Evolutionary conservation across 345 rosid genomes (phyloP).

Genomic region (Rhizophora apiculata): DNA sequence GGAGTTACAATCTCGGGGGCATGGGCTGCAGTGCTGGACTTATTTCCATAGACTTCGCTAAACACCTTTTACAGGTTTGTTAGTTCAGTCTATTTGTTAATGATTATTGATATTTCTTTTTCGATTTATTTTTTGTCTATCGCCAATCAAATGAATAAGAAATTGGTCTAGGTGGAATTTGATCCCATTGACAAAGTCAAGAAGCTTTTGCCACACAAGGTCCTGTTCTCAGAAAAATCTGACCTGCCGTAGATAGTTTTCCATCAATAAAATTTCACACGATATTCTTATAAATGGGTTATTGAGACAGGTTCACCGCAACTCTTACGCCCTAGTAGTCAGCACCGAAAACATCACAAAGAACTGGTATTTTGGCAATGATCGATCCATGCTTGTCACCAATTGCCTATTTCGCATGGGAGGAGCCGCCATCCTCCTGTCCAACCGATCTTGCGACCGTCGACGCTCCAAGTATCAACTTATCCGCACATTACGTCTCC

Average conservation of each 20-base stretch:
- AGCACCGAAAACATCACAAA: constrained; percentile 25
- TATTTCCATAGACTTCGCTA: constrained; percentile 15
- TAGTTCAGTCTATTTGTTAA: not conserved
- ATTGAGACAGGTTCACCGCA: constrained; percentile 12
- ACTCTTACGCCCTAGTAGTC: constrained; percentile 26
- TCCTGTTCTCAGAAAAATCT: no score
- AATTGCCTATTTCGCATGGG: constrained; percentile 29
- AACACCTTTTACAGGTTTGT: constrained; percentile 14
- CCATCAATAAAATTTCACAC: not conserved
- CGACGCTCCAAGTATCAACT: constrained; percentile 25
- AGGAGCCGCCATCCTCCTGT: constrained; percentile 24
- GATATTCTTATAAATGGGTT: not conserved
- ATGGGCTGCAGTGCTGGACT: constrained; percentile 34
- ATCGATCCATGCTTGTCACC: constrained; percentile 25
- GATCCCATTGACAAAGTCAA: no score
- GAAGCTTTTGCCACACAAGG: no score
- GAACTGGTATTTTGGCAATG: constrained; percentile 24
- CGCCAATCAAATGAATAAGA: no score
- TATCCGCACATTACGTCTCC: constrained; percentile 16
- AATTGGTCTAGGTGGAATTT: no score
- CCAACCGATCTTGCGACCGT: constrained; percentile 18
- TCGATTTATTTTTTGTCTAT: no score
- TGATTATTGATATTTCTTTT: no score
- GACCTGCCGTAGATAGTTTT: no score
- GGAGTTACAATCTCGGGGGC: constrained; percentile 27